Evolutionary conservation across 352 stramenopile genomes (phyloP).

Genomic region (Globisporangium barbulae): DNA sequence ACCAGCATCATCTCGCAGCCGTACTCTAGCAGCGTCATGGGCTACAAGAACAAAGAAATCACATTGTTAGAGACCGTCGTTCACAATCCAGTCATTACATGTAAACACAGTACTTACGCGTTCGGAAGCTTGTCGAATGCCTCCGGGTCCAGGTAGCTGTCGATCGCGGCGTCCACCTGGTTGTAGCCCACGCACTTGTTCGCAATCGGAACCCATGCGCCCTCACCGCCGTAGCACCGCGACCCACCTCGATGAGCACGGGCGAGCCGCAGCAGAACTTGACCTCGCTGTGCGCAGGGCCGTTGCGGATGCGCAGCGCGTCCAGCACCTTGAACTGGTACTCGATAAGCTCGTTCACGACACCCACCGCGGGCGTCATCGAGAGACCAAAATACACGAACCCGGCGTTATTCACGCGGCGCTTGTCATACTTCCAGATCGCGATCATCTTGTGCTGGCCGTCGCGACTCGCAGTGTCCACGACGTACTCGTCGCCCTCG

Average conservation of each 20-base stretch:
- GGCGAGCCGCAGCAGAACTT: conserved; percentile 83
- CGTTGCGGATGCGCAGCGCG: conserved; percentile 68
- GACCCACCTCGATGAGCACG: conserved; percentile 96
- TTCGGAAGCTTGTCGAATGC: conserved; percentile 64
- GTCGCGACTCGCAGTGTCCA: conserved; percentile 93
- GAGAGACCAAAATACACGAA: conserved; percentile 95
- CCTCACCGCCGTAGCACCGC: conserved; percentile 95
- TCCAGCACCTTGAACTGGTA: conserved; percentile 80
- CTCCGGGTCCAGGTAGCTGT: conserved; percentile 66
- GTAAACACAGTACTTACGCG: conserved; percentile 25
- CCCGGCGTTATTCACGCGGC: conserved; percentile 89
- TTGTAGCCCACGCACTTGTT: conserved; percentile 92
- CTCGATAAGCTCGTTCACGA: conserved; percentile 79
- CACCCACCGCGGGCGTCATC: conserved; percentile 58
- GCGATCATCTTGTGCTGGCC: conserved; percentile 94
- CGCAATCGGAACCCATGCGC: conserved; percentile 90
- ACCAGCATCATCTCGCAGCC: conserved; percentile 94
- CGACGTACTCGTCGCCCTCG: conserved; percentile 94
- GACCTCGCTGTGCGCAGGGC: conserved; percentile 77
- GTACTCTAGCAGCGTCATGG: conserved; percentile 70
- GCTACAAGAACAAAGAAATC: conserved; percentile 23
- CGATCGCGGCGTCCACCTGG: conserved; percentile 89
- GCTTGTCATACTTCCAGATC: conserved; percentile 98
- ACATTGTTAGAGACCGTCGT: not conserved
- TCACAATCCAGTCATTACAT: not conserved